Conservation (phyloP, 2,329 filamentous ascomycete genomes). For the Cadophora sp. region DNA sequence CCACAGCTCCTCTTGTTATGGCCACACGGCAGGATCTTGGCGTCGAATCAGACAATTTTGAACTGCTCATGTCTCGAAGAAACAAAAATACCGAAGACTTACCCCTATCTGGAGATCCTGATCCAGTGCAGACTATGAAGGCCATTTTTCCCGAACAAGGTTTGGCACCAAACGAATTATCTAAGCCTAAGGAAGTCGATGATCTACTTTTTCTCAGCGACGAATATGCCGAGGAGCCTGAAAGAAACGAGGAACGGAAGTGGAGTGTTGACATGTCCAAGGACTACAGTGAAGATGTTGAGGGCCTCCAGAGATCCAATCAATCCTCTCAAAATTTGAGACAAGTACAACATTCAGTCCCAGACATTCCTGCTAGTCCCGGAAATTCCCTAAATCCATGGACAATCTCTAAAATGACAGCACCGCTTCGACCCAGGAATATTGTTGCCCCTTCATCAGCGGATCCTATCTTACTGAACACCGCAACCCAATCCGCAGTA, state of each 20-base stretch:
- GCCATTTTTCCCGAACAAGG: background rate
- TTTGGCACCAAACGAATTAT: background rate
- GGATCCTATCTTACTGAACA: background rate
- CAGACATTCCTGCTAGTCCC: constrained; percentile 1
- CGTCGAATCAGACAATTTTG: constrained; percentile 31
- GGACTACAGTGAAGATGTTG: constrained; percentile 51
- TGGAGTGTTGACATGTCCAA: constrained; percentile 56
- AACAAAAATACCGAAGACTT: background rate
- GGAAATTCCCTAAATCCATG: constrained; percentile 47
- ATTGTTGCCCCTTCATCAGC: background rate
- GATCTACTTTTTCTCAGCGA: background rate
- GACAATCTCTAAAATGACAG: constrained; percentile 49
- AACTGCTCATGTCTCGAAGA: constrained; percentile 40
- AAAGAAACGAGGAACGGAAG: constrained; percentile 21
- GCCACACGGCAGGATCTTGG: background rate
- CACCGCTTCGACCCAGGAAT: constrained; percentile 29
- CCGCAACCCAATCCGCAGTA: background rate
- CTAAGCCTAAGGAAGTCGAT: background rate
- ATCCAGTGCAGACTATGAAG: background rate
- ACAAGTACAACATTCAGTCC: background rate
- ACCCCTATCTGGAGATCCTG: background rate
- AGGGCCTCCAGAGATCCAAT: constrained; percentile 37
- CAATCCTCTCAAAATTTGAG: constrained; percentile 16
- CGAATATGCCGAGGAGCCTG: constrained; percentile 4
- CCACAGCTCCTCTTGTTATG: constrained; percentile 7